These are phyloP conservation scores for Chaetomium sp. DNA, from an alignment of 2,329 filamentous ascomycete species.

Conservation along the genomic window DNA sequence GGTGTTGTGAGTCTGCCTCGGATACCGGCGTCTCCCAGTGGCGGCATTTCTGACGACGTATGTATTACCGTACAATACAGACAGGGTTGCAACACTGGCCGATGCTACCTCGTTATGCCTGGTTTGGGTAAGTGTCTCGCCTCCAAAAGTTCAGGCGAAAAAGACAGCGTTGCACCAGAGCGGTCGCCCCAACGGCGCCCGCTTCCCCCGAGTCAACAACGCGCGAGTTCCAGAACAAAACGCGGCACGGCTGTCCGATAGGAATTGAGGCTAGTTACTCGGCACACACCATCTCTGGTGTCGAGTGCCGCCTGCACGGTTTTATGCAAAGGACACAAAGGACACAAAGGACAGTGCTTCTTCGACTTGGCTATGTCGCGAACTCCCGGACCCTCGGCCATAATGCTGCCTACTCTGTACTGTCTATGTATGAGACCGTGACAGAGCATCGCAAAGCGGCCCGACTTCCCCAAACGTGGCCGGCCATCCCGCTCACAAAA, in stretches of 20 bases:
- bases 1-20: too few species aligned
- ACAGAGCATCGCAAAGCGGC: conserved; percentile 23
- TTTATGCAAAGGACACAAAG: conserved; percentile 2
- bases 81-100: conserved; percentile 19
- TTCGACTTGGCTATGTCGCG: background rate
- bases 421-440: background rate
- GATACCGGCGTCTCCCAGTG: background rate
- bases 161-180: conserved; percentile 25
- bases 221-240: conserved; percentile 28
- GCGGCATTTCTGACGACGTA: background rate
- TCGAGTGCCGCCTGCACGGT: background rate
- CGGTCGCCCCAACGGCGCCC: conserved; percentile 20
- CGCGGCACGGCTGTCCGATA: conserved; percentile 22
- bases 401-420: background rate
- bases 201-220: conserved; percentile 9
- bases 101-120: conserved; percentile 13
- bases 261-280: conserved; percentile 15
- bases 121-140: conserved; percentile 24
- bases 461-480: conserved; percentile 21
- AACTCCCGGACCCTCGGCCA: too few species aligned
- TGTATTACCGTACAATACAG: background rate
- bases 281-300: conserved; percentile 3
- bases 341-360: conserved; percentile 1
- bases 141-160: conserved; percentile 13
- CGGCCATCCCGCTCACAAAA: conserved; percentile 9